These are phyloP conservation scores for Curvularia eragrostidis DNA, from an alignment of 2,329 filamentous ascomycete genomes.

Conservation along the genomic window DNA sequence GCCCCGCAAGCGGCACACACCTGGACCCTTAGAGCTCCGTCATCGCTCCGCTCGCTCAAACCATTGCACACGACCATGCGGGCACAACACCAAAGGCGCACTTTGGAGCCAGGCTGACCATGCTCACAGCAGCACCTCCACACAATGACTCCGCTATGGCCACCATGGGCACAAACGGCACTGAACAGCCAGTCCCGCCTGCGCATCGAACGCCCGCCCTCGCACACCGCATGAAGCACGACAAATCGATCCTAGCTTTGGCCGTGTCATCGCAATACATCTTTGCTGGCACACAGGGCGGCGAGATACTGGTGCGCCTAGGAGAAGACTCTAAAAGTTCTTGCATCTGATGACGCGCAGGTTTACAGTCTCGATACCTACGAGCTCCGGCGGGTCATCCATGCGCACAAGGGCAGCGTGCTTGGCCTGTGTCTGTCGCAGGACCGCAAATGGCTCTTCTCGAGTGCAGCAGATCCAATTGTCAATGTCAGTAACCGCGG, in stretches of 20 bases:
- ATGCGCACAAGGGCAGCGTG: slow-evolving; percentile 91
- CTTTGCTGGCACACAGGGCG: slow-evolving; percentile 91
- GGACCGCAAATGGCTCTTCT: slow-evolving; percentile 80
- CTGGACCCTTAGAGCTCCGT: slow-evolving; percentile 31
- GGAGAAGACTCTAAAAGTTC: background rate
- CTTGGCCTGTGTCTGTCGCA: slow-evolving; percentile 82
- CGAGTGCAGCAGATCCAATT: slow-evolving; percentile 89
- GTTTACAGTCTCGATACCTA: slow-evolving; percentile 90
- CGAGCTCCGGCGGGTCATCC: slow-evolving; percentile 76
- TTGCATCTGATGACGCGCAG: slow-evolving; percentile 41
- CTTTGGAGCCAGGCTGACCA: slow-evolving; percentile 34
- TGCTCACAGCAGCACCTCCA: slow-evolving; percentile 34
- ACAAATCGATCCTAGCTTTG: slow-evolving; percentile 81
- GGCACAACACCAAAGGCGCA: slow-evolving; percentile 17
- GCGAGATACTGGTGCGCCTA: slow-evolving; percentile 76
- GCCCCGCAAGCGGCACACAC: slow-evolving; percentile 19
- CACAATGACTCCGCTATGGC: slow-evolving; percentile 35
- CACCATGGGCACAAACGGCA: slow-evolving; percentile 27
- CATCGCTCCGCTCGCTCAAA: slow-evolving; percentile 26
- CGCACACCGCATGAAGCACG: slow-evolving; percentile 76
- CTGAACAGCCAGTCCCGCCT: slow-evolving; percentile 7
- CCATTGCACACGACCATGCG: slow-evolving; percentile 34
- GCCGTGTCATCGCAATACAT: slow-evolving; percentile 81
- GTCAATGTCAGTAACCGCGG: slow-evolving; percentile 68
- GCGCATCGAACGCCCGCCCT: slow-evolving; percentile 62